These are phyloP conservation scores for Fusarium penzigii DNA, from an alignment of 2,329 filamentous ascomycete genomes.

Conservation along the genomic window DNA sequence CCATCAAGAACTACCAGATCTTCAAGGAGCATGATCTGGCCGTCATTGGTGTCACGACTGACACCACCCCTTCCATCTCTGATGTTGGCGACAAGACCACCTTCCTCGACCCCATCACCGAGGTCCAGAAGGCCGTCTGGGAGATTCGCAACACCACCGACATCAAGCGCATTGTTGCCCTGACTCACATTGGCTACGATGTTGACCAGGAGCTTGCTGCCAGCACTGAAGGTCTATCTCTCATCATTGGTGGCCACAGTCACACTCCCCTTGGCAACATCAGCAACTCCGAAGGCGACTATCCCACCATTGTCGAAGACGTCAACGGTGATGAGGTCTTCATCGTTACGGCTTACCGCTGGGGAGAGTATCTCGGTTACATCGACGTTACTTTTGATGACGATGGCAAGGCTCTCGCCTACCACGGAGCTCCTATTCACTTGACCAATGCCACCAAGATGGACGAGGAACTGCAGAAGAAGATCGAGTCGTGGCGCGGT, in stretches of 20 bases:
- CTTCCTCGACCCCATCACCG: conserved; percentile 58
- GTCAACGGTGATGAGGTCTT: conserved; percentile 66
- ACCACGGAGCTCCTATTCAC: conserved; percentile 65
- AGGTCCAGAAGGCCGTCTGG: conserved; percentile 63
- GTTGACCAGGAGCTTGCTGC: conserved; percentile 62
- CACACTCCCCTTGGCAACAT: conserved; percentile 63
- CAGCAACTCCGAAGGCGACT: conserved; percentile 57
- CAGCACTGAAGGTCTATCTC: conserved; percentile 62
- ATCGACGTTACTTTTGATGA: conserved; percentile 66
- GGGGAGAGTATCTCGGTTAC: conserved; percentile 69
- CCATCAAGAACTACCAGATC: conserved; percentile 66
- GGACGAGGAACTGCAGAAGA: conserved; percentile 56
- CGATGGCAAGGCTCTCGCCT: conserved; percentile 61
- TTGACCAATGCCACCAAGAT: conserved; percentile 61
- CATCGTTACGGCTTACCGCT: conserved; percentile 66
- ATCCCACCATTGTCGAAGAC: conserved; percentile 65
- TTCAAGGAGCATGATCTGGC: conserved; percentile 62
- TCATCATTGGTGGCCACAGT: conserved; percentile 66
- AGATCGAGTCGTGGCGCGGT: conserved; percentile 59
- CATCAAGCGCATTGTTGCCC: conserved; percentile 64
- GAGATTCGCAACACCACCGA: conserved; percentile 62
- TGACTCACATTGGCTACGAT: conserved; percentile 69
- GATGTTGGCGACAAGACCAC: conserved; percentile 57
- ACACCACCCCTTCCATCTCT: conserved; percentile 59
- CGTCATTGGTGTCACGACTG: conserved; percentile 65